Evolutionary conservation across 495 filamentous ascomycete genomes (phyloP).

Genomic region (Neurospora pannonica): DNA sequence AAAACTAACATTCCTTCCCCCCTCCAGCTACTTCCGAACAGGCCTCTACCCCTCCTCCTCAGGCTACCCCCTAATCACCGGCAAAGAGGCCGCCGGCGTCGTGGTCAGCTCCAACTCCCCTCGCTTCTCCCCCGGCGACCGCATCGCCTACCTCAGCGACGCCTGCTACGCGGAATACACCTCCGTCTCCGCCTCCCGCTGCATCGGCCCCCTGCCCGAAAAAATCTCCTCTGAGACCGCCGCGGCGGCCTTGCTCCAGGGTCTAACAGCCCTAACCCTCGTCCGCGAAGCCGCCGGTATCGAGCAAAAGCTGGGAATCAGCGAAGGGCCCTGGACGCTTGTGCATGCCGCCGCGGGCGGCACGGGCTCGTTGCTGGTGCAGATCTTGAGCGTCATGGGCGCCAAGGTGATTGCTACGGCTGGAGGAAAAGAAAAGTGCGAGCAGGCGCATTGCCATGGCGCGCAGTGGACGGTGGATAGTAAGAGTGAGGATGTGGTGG

Average conservation of each 20-base stretch:
- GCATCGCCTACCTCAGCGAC: slow-evolving; percentile 54
- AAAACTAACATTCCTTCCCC: slow-evolving; percentile 16
- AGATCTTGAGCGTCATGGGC: slow-evolving; percentile 63
- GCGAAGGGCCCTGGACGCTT: slow-evolving; percentile 66
- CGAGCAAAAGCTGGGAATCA: slow-evolving; percentile 27
- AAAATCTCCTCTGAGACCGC: slow-evolving; percentile 51
- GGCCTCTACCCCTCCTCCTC: slow-evolving; percentile 63
- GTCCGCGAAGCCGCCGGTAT: slow-evolving; percentile 69
- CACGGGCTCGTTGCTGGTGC: slow-evolving; percentile 67
- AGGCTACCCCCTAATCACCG: slow-evolving; percentile 64
- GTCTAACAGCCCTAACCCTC: slow-evolving; percentile 76
- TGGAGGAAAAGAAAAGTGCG: slow-evolving; percentile 61
- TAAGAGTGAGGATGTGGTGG: slow-evolving; percentile 53
- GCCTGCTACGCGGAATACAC: slow-evolving; percentile 69
- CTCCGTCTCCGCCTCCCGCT: slow-evolving; percentile 45
- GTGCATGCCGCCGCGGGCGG: slow-evolving; percentile 90
- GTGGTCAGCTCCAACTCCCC: slow-evolving; percentile 31
- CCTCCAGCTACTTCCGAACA: slow-evolving; percentile 70
- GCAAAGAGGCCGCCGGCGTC: slow-evolving; percentile 62
- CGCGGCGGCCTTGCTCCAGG: slow-evolving; percentile 67
- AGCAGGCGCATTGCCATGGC: slow-evolving; percentile 55
- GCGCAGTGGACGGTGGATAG: slow-evolving; percentile 70
- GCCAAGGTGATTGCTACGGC: slow-evolving; percentile 81
- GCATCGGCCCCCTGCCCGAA: slow-evolving; percentile 52
- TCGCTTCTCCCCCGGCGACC: slow-evolving; percentile 51